Percentiles rank a stretch among this genome's conserved stretches.
Evolutionary conservation across 1,139 yeast genomes (phyloP).

Genomic region (Pichia sp.): DNA sequence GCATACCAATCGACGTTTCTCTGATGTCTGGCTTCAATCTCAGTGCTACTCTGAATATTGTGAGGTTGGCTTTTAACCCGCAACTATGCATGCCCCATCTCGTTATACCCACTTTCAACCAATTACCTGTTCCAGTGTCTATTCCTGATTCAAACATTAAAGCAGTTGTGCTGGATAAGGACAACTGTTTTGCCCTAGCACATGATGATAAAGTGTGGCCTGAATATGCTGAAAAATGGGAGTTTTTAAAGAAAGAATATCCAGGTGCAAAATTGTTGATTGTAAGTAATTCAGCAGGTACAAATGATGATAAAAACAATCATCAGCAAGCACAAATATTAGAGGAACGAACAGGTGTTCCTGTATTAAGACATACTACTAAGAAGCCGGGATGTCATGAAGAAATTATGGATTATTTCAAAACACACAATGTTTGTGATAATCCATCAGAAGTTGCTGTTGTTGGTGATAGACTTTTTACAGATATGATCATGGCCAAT

Average conservation of each 20-base stretch:
- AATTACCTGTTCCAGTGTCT: conserved; percentile 40
- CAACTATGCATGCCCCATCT: conserved; percentile 64
- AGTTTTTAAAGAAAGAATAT: conserved; percentile 44
- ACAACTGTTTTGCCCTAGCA: conserved; percentile 88
- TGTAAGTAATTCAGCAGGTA: conserved; percentile 93
- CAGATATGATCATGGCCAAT: conserved; percentile 92
- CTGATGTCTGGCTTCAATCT: conserved; percentile 41
- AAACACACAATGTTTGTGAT: conserved; percentile 38
- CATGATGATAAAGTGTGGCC: conserved; percentile 80
- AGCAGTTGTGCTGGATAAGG: conserved; percentile 88
- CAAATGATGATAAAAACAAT: conserved; percentile 58
- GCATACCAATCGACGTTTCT: too few species aligned
- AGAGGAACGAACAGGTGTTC: conserved; percentile 65
- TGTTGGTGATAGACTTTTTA: conserved; percentile 84
- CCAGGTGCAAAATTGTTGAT: conserved; percentile 66
- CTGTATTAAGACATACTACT: conserved; percentile 68
- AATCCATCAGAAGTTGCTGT: conserved; percentile 67
- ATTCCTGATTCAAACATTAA: conserved; percentile 41
- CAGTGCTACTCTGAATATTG: conserved; percentile 68
- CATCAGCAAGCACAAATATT: conserved; percentile 58
- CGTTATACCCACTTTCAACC: conserved; percentile 59
- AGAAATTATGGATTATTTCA: conserved; percentile 62
- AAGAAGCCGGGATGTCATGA: conserved; percentile 86
- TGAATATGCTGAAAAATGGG: conserved; percentile 59
- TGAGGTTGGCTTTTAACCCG: conserved; percentile 58